phyloP scores from a whole-genome alignment of 202 grass and related monocot genomes.

The Schoenoplectus tabernaemontani region DNA sequence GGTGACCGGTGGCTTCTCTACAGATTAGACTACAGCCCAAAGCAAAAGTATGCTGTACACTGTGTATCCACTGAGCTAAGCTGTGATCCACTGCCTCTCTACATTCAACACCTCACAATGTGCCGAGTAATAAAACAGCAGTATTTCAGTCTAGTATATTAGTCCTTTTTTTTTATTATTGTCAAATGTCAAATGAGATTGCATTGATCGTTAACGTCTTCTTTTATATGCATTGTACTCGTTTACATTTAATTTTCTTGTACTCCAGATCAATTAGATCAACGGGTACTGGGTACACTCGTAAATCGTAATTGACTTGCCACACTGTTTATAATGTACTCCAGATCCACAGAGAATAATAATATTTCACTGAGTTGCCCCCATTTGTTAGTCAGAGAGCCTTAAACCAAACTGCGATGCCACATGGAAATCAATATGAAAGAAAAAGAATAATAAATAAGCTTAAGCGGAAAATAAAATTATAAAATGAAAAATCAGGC shows the following conservation, averaged over 20 bases:
- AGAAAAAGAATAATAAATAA: neutral
- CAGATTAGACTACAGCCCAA: neutral
- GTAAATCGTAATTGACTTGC: neutral
- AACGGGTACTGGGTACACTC: neutral
- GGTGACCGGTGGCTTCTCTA: neutral
- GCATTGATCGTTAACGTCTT: neutral
- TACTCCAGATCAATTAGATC: neutral
- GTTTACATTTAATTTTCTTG: neutral
- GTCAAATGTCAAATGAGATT: neutral
- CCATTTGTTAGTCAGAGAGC: neutral
- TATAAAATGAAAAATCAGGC: neutral
- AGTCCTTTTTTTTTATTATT: neutral
- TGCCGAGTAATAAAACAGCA: neutral
- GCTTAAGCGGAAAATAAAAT: neutral
- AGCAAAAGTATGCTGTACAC: neutral
- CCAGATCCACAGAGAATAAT: neutral
- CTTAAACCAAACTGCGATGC: neutral
- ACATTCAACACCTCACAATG: neutral
- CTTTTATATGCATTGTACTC: neutral
- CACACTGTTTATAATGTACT: neutral
- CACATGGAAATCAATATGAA: neutral
- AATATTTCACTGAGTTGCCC: neutral
- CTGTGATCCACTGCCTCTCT: neutral
- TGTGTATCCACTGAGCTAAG: neutral
- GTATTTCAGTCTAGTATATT: neutral